Evolutionary conservation across 1,284 basidiomycete species (phyloP), one percentile per base, ranked within the genome.

Genomic region (Coniferiporia sulphurascens): DNA sequence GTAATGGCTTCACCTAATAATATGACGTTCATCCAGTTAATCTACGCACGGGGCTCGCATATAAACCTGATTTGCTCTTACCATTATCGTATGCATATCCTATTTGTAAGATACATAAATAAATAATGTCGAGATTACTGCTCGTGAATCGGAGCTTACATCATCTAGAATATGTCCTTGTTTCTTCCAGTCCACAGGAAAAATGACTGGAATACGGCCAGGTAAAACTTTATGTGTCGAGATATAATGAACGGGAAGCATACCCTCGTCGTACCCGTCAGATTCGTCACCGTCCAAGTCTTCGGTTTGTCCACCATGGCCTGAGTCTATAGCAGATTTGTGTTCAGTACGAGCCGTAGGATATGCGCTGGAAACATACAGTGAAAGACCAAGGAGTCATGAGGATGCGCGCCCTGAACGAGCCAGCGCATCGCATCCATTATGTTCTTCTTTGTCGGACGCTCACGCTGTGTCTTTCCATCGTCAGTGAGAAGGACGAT

Each of bases 311-410:
- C 89, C 91, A 10, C 93, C 93, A 66, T 95, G 92, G 2, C 93
- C 92, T 0, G 91, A 89, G 70, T 86, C 85, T 87, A 48, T 12
- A 36, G 13, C 4, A 60, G 7, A 27, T 27, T 27, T 5, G 5
- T 27, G 48, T 15, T 34, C 5, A 22, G 21, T 9, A 45, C n/a
- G 9, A 12, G 38, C 15, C 3, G 38, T 15, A 12, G 7, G 38
- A 3, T 41, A 48, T 44, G 17, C 10, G 15, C 45, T 53, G 0
- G 10, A 13, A 34, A 48, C 84, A 57, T 68, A 87, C 87, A 95
- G 67, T 95, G 93, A 71, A 95, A 89, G 72, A 95, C 93, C 9
- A 96, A 73, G 1, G 92, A 87, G 71, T 95, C 94, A 64, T 95
- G 80, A 3, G 81, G 76, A 34, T 77, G 75, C 1, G 93, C 93